phyloP scores from a whole-genome alignment of 2,329 filamentous ascomycete genomes.

The Rhynchosporium agropyri region DNA sequence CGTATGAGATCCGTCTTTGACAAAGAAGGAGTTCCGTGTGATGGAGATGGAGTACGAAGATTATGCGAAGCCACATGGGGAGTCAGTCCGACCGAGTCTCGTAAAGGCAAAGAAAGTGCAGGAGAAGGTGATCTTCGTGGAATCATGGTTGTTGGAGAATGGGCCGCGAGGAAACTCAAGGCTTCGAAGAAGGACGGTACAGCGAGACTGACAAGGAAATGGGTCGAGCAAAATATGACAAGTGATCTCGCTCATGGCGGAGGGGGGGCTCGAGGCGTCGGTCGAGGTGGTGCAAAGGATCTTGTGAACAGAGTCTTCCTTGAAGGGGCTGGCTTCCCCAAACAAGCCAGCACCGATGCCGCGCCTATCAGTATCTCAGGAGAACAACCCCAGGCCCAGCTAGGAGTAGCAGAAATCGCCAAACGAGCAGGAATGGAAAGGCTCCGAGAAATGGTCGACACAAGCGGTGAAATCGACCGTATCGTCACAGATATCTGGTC shows the following conservation, averaged over 20 bases:
- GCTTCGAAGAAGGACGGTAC: conserved; percentile 48
- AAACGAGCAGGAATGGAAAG: conserved; percentile 75
- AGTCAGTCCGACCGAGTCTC: conserved; percentile 71
- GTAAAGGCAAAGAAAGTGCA: conserved; percentile 67
- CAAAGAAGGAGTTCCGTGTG: conserved; percentile 84
- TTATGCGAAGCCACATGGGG: conserved; percentile 84
- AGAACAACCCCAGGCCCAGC: conserved; percentile 53
- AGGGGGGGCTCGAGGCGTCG: conserved; percentile 70
- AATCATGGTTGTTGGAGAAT: conserved; percentile 84
- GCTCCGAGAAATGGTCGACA: conserved; percentile 75
- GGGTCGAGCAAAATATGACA: conserved; percentile 74
- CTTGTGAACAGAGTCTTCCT: conserved; percentile 79
- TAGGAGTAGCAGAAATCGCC: conserved; percentile 72
- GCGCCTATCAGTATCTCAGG: conserved; percentile 35
- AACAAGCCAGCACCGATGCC: conserved; percentile 40
- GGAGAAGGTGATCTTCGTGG: conserved; percentile 75
- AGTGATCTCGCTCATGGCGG: conserved; percentile 70
- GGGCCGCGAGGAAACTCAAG: conserved; percentile 75
- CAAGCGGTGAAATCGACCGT: conserved; percentile 75
- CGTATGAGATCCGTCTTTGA: conserved; percentile 84
- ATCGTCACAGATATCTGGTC: conserved; percentile 84
- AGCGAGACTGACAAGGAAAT: conserved; percentile 66
- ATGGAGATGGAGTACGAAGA: conserved; percentile 84
- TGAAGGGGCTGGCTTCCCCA: conserved; percentile 71
- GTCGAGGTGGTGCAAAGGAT: conserved; percentile 71